phyloP scores from a whole-genome alignment of 2,329 filamentous ascomycete genomes.

The Aureobasidium sp. region DNA sequence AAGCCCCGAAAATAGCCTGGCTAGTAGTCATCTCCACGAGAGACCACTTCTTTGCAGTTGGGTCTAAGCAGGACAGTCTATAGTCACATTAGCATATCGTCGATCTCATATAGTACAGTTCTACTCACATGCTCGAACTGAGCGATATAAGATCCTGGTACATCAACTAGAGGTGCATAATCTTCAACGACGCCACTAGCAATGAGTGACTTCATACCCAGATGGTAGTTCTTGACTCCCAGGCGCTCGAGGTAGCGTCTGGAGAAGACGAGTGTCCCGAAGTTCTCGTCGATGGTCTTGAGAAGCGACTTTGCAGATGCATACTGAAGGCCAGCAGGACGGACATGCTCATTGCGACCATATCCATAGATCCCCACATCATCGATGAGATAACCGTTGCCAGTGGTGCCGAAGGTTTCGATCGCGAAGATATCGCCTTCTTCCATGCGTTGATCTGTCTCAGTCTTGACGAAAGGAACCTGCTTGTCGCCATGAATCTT shows the following conservation, averaged over 20 bases:
- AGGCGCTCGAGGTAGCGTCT: constrained; percentile 83
- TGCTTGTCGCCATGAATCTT: constrained; percentile 90
- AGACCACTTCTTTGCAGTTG: constrained; percentile 36
- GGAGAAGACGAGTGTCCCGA: constrained; percentile 86
- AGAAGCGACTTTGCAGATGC: constrained; percentile 79
- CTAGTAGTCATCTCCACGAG: constrained; percentile 43
- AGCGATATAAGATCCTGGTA: constrained; percentile 90
- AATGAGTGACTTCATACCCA: constrained; percentile 86
- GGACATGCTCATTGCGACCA: constrained; percentile 64
- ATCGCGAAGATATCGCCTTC: constrained; percentile 94
- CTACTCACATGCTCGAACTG: constrained; percentile 85
- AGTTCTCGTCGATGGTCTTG: constrained; percentile 91
- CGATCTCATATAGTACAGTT: background rate
- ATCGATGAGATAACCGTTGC: constrained; percentile 78
- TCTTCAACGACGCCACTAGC: constrained; percentile 77
- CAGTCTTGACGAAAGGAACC: constrained; percentile 85
- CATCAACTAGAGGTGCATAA: constrained; percentile 82
- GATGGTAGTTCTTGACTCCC: constrained; percentile 90
- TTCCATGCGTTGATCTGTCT: constrained; percentile 92
- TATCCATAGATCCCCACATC: constrained; percentile 82
- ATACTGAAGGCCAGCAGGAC: constrained; percentile 68
- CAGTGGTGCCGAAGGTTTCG: constrained; percentile 91
- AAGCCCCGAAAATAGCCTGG: constrained; percentile 10
- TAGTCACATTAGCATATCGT: background rate
- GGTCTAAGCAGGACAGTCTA: constrained; percentile 44